Evolutionary conservation across 2,329 filamentous ascomycete genomes (phyloP).

Genomic region (Cercospora sp.): DNA sequence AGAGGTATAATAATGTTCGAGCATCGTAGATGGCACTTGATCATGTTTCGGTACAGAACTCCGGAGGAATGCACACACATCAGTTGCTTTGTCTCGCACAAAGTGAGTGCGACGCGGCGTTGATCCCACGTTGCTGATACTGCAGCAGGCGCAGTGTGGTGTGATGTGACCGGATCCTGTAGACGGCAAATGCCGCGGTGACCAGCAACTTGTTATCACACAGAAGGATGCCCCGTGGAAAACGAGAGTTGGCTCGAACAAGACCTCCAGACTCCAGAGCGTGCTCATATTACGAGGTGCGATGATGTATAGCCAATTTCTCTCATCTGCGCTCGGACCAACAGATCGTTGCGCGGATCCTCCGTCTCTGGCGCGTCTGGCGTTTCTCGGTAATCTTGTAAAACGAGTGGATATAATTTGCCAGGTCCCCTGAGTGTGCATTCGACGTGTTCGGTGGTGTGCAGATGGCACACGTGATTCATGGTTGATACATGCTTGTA

Average conservation of each 20-base stretch:
- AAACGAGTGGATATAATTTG: not conserved
- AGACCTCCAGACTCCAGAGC: not conserved
- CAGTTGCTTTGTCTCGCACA: too few species aligned
- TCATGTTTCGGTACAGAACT: too few species aligned
- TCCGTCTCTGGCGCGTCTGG: not conserved
- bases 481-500: not conserved
- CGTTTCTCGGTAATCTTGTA: not conserved
- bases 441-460: not conserved
- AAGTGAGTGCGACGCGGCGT: not conserved
- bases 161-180: not conserved
- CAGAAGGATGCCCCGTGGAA: not conserved
- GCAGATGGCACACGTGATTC: not conserved
- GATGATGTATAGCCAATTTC: not conserved
- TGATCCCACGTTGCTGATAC: not conserved
- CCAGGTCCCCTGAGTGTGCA: not conserved
- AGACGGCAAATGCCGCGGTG: not conserved
- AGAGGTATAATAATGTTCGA: too few species aligned
- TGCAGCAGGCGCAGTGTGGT: not conserved
- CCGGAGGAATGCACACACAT: too few species aligned
- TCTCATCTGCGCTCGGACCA: not conserved
- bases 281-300: not conserved
- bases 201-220: not conserved
- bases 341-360: not conserved
- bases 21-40: too few species aligned
- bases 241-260: not conserved